These are phyloP conservation scores for Haplographium delicatum DNA, from an alignment of 495 filamentous ascomycete species.

Conservation along the genomic window DNA sequence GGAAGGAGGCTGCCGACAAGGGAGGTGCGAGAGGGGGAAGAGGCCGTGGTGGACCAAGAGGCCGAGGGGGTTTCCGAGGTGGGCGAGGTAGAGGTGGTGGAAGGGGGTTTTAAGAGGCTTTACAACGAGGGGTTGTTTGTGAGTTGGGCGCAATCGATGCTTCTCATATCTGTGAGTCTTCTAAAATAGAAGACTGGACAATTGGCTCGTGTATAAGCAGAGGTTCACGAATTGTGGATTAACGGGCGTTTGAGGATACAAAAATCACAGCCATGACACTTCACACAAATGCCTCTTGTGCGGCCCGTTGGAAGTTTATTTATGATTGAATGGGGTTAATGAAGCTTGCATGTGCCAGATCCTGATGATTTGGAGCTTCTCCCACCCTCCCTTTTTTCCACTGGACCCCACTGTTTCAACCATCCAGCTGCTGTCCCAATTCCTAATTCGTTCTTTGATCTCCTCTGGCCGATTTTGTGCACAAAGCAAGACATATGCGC, in stretches of 20 bases:
- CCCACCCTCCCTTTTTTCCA: slow-evolving; percentile 86
- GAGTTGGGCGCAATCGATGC: not conserved
- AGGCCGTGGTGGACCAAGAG: slow-evolving; percentile 50
- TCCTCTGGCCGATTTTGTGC: slow-evolving; percentile 76
- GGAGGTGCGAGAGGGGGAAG: slow-evolving; percentile 54
- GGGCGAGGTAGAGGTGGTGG: slow-evolving; percentile 62
- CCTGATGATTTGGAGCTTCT: slow-evolving; percentile 76
- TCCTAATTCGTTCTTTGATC: slow-evolving; percentile 60
- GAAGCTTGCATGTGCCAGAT: slow-evolving; percentile 51
- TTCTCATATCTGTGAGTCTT: not conserved
- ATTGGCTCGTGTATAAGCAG: not conserved
- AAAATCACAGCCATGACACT: slow-evolving; percentile 6
- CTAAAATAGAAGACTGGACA: slow-evolving; percentile 1
- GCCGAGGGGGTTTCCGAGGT: slow-evolving; percentile 48
- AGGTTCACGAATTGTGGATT: not conserved
- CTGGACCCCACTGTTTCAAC: slow-evolving; percentile 77
- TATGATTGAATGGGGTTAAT: not conserved
- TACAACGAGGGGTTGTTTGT: not conserved
- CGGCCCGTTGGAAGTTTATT: not conserved
- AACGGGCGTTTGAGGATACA: slow-evolving; percentile 24
- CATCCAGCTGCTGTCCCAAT: slow-evolving; percentile 55
- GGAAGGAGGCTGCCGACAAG: slow-evolving; percentile 76
- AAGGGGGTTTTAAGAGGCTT: slow-evolving; percentile 46
- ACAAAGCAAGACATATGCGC: slow-evolving; percentile 87
- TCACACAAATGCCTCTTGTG: not conserved